These are phyloP conservation scores for Aureobasidium sp. DNA, from an alignment of 2,329 filamentous ascomycete species.

Conservation along the genomic window DNA sequence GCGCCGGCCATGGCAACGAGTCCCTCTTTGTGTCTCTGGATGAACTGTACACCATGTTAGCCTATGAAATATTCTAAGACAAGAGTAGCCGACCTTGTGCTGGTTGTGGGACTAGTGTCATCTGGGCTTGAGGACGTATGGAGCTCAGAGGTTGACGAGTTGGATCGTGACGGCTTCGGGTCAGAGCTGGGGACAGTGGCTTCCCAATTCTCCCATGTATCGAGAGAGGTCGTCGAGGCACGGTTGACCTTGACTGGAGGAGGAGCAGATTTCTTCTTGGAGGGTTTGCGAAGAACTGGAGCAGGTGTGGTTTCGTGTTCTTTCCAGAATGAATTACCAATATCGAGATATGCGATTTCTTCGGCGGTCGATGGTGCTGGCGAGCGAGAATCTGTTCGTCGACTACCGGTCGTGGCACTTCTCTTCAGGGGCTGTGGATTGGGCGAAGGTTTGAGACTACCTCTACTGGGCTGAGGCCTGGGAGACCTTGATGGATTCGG, in stretches of 20 bases:
- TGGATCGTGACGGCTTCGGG: constrained; percentile 25
- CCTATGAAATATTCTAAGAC: not conserved
- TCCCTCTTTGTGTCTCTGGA: constrained; percentile 28
- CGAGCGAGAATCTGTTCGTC: constrained; percentile 1
- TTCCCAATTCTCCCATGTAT: constrained; percentile 49
- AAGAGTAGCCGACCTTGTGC: not conserved
- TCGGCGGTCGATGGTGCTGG: not conserved
- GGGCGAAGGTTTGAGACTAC: not conserved
- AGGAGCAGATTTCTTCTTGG: constrained; percentile 12
- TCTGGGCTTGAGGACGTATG: constrained; percentile 34
- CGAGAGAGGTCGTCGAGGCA: constrained; percentile 26
- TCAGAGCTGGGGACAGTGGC: constrained; percentile 30
- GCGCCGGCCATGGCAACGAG: constrained; percentile 57
- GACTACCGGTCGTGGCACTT: constrained; percentile 12
- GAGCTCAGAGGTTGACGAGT: constrained; percentile 43
- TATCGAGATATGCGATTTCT: constrained; percentile 25
- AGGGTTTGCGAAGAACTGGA: constrained; percentile 7
- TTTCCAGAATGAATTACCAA: constrained; percentile 38
- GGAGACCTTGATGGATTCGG: constrained; percentile 5
- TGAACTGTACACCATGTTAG: not conserved
- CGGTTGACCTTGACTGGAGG: constrained; percentile 28
- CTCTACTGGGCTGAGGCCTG: not conserved
- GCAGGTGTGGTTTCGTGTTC: constrained; percentile 32
- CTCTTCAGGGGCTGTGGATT: constrained; percentile 3
- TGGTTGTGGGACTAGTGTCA: constrained; percentile 13